Evolutionary conservation across 176 grass and related monocot species (phyloP).

Genomic region (Cocos nucifera): DNA sequence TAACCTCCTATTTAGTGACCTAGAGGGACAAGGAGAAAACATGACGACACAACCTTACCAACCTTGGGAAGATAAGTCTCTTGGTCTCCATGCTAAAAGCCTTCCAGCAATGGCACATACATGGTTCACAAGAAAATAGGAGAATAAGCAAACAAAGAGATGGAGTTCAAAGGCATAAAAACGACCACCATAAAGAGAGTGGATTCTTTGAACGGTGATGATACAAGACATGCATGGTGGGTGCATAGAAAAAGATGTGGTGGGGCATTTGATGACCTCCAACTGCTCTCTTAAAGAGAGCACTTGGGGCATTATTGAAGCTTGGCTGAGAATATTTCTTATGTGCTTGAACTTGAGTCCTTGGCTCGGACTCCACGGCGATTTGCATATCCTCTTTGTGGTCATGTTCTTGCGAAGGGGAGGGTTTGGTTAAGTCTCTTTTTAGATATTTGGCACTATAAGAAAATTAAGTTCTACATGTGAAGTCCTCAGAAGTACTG

Average conservation of each 20-base stretch:
- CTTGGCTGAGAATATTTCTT: conserved; percentile 16
- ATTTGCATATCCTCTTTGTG: conserved; percentile 27
- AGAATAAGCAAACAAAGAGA: conserved; percentile 21
- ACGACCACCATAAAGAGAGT: not conserved
- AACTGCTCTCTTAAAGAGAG: conserved; percentile 19
- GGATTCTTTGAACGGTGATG: not conserved
- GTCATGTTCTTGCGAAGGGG: not conserved
- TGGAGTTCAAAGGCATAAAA: not conserved
- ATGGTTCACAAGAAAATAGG: conserved; percentile 31
- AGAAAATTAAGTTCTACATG: no score
- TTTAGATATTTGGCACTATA: not conserved
- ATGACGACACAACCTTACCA: not conserved
- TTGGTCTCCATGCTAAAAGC: no score
- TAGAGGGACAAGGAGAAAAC: not conserved
- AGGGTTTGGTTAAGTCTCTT: conserved; percentile 36
- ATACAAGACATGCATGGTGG: not conserved
- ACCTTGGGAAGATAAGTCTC: not conserved
- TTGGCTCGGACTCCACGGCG: conserved; percentile 34
- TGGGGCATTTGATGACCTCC: not conserved
- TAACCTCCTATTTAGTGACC: no score
- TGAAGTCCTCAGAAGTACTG: no score
- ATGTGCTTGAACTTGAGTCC: conserved; percentile 50
- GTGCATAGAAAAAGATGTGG: no score
- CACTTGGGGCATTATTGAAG: not conserved
- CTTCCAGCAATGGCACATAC: not conserved